Evolutionary conservation across 176 grass and related monocot genomes (phyloP).

Genomic region (Oryza meyeriana): DNA sequence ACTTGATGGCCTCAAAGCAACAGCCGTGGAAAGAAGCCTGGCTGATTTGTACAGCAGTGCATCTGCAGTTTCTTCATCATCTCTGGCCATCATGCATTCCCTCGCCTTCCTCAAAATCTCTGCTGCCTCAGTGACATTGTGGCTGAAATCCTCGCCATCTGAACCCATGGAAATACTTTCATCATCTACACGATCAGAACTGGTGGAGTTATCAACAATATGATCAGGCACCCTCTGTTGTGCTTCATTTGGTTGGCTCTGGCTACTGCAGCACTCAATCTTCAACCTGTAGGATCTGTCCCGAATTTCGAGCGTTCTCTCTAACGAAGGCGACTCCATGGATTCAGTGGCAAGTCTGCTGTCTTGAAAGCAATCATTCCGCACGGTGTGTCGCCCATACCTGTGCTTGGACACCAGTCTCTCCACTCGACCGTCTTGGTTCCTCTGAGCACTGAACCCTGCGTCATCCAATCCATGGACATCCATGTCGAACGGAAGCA

Average conservation of each 20-base stretch:
- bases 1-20: conserved; percentile 64
- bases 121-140: conserved; percentile 59
- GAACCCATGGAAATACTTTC: conserved; percentile 8
- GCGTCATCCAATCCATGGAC: conserved; percentile 22
- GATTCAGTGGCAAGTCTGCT: conserved; percentile 34
- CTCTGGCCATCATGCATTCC: conserved; percentile 53
- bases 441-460: conserved; percentile 23
- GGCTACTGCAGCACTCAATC: conserved; percentile 18
- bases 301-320: conserved; percentile 60
- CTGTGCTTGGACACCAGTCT: conserved; percentile 64
- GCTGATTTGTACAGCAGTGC: conserved; percentile 73
- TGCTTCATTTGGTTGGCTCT: conserved; percentile 7
- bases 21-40: conserved; percentile 66
- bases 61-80: conserved; percentile 58
- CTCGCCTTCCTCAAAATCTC: conserved; percentile 55
- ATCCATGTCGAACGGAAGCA: conserved; percentile 49
- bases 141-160: conserved; percentile 56
- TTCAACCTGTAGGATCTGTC: conserved; percentile 63
- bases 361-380: neutral
- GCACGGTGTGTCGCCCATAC: neutral
- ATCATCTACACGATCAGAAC: neutral
- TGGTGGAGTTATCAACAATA: neutral
- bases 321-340: conserved; percentile 56
- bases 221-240: neutral
- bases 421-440: conserved; percentile 38